Conservation (phyloP, 306 rosid species). For the Comarum palustre region DNA sequence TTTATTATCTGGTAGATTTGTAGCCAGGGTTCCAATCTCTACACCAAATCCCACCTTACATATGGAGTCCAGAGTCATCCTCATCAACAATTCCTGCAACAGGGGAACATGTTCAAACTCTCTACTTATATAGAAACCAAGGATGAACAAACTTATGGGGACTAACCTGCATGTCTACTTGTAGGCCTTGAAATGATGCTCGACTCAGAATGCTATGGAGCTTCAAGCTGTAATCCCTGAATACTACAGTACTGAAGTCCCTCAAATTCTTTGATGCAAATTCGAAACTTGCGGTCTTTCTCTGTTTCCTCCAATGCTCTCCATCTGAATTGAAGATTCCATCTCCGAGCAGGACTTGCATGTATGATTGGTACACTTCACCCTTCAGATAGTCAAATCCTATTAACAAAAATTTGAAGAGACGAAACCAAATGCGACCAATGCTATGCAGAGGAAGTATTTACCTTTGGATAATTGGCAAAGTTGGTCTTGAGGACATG, state of each 20-base stretch:
- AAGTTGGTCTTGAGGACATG: slow-evolving; percentile 88
- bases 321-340: slow-evolving; percentile 93
- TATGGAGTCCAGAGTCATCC: slow-evolving; percentile 92
- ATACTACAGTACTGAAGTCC: slow-evolving; percentile 77
- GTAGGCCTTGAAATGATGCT: slow-evolving; percentile 51
- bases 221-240: slow-evolving; percentile 62
- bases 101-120: background rate
- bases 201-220: slow-evolving; percentile 55
- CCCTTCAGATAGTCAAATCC: slow-evolving; percentile 49
- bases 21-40: slow-evolving; percentile 81
- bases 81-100: slow-evolving; percentile 76
- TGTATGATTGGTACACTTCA: slow-evolving; percentile 74
- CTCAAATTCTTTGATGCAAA: slow-evolving; percentile 90
- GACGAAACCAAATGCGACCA: background rate
- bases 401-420: background rate
- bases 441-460: background rate
- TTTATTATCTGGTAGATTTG: slow-evolving; percentile 61
- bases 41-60: slow-evolving; percentile 96
- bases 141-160: no score
- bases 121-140: background rate
- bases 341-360: slow-evolving; percentile 92
- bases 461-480: slow-evolving; percentile 78
- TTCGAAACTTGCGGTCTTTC: slow-evolving; percentile 89
- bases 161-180: slow-evolving; percentile 80
- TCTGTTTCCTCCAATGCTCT: slow-evolving; percentile 79